Conservation (phyloP, 2,329 filamentous ascomycete genomes). For the Penicillium sp. region DNA sequence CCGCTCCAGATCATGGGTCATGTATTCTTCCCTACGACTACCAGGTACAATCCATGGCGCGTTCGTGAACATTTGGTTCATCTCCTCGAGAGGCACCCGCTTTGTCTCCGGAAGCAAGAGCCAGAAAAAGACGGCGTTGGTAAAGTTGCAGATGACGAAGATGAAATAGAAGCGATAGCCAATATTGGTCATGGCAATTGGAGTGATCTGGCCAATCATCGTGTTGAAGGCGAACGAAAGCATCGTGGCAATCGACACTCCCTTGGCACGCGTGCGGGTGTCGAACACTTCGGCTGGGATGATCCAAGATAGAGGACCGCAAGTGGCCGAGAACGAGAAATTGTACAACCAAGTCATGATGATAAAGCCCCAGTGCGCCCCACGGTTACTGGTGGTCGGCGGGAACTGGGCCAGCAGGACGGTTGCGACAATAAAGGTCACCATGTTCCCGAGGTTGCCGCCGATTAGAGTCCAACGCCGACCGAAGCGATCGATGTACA, state of each 20-base stretch:
- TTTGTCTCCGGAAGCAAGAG: constrained; percentile 63
- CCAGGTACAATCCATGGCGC: constrained; percentile 61
- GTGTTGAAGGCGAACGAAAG: constrained; percentile 71
- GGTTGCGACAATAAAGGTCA: constrained; percentile 68
- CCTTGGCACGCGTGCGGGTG: constrained; percentile 69
- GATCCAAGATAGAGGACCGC: constrained; percentile 63
- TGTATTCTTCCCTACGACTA: constrained; percentile 53
- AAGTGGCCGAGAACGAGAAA: constrained; percentile 68
- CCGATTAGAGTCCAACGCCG: constrained; percentile 68
- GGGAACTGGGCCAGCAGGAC: constrained; percentile 59
- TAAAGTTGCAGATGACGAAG: constrained; percentile 65
- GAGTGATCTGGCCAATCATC: constrained; percentile 67
- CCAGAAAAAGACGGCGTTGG: constrained; percentile 66
- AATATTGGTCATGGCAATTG: constrained; percentile 55
- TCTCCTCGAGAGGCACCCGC: constrained; percentile 62
- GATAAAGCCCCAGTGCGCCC: constrained; percentile 58
- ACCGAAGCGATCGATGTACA: constrained; percentile 63
- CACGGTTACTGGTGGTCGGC: constrained; percentile 47
- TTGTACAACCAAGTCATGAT: constrained; percentile 75
- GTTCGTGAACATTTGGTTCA: constrained; percentile 64
- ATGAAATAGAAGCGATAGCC: constrained; percentile 58
- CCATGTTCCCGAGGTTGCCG: constrained; percentile 67
- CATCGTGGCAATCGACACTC: constrained; percentile 72
- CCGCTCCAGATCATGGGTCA: constrained; percentile 56
- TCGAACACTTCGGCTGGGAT: constrained; percentile 69